phyloP scores from a whole-genome alignment of 345 rosid species.

The Balakata baccata region DNA sequence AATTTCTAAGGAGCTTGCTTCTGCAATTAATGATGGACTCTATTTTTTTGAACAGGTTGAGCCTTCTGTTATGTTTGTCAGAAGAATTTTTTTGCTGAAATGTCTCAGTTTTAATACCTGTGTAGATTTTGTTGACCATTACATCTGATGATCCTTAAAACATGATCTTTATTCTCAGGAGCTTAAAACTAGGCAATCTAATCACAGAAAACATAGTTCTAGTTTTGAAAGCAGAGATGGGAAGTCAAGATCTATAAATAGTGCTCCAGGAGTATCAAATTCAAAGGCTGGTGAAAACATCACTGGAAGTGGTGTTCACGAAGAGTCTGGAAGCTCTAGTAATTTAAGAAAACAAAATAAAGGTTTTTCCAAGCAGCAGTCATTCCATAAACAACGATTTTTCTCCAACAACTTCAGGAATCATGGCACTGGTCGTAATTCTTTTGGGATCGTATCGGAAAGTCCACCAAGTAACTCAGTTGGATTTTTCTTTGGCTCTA shows the following conservation, averaged over 20 bases:
- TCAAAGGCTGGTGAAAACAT: slow-evolving; percentile 48
- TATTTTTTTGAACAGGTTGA: slow-evolving; percentile 88
- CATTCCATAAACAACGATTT: slow-evolving; percentile 63
- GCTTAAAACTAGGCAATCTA: slow-evolving; percentile 56
- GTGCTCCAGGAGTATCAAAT: slow-evolving; percentile 42
- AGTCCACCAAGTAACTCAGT: slow-evolving; percentile 94
- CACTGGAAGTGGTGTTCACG: slow-evolving; percentile 44
- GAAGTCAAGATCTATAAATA: slow-evolving; percentile 33
- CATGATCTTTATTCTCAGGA: slow-evolving; percentile 47
- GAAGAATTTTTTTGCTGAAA: slow-evolving; percentile 3
- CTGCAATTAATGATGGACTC: slow-evolving; percentile 87
- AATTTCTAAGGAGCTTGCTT: slow-evolving; percentile 75
- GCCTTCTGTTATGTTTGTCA: slow-evolving; percentile 1
- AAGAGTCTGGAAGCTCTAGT: slow-evolving; percentile 51
- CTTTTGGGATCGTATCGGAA: slow-evolving; percentile 64
- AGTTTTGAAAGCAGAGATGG: slow-evolving; percentile 60
- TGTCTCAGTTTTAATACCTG: slow-evolving; percentile 1
- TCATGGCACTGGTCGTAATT: slow-evolving; percentile 51
- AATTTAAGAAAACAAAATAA: slow-evolving; percentile 63
- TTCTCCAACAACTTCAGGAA: slow-evolving; percentile 76
- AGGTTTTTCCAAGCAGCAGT: slow-evolving; percentile 57
- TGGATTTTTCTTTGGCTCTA: slow-evolving; percentile 92
- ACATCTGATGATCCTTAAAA: slow-evolving; percentile 16
- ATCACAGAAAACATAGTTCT: slow-evolving; percentile 48
- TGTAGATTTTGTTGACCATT: not conserved